Evolutionary conservation across 495 filamentous ascomycete genomes (phyloP).

Genomic region (Annulohypoxylon stygium): DNA sequence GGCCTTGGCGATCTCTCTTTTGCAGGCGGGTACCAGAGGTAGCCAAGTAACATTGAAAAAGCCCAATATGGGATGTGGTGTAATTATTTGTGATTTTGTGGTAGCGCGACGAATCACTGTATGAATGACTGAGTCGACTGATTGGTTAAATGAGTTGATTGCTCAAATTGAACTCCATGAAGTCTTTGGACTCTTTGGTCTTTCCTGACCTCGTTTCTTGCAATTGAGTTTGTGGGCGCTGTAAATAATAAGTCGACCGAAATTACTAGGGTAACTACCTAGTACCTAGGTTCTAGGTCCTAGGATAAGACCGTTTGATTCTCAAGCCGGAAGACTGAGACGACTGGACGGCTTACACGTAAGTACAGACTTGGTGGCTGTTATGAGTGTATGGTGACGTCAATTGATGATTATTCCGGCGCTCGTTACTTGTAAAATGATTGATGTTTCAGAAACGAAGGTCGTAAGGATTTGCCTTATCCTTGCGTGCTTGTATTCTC

Average conservation of each 20-base stretch:
- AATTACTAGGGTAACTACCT: too few species aligned
- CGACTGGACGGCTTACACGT: conserved; percentile 22
- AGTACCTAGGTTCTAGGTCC: too few species aligned
- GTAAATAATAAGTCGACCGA: conserved; percentile 1
- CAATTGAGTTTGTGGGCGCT: conserved; percentile 32
- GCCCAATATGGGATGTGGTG: conserved; percentile 9
- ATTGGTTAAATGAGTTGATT: conserved; percentile 30
- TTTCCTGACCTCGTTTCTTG: background rate
- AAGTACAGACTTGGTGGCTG: conserved; percentile 22
- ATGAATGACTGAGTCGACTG: conserved; percentile 16
- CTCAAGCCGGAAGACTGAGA: conserved; percentile 4
- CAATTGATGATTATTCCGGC: conserved; percentile 29
- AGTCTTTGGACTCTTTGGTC: background rate
- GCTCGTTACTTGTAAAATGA: conserved; percentile 32
- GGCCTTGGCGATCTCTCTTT: conserved; percentile 45
- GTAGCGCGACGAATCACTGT: conserved; percentile 32
- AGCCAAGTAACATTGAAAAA: conserved; percentile 15
- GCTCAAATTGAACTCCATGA: conserved; percentile 3
- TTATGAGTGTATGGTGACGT: conserved; percentile 40
- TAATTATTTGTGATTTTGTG: conserved; percentile 2
- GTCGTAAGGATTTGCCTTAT: conserved; percentile 36
- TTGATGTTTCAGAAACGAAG: conserved; percentile 37
- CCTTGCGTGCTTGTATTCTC: conserved; percentile 14
- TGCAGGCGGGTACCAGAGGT: conserved; percentile 15
- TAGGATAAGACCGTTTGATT: conserved; percentile 20